Percentiles rank a stretch among this genome's conserved stretches.
phyloP scores from a whole-genome alignment of 2,329 filamentous ascomycete species.

The Lecanicillium sp. region DNA sequence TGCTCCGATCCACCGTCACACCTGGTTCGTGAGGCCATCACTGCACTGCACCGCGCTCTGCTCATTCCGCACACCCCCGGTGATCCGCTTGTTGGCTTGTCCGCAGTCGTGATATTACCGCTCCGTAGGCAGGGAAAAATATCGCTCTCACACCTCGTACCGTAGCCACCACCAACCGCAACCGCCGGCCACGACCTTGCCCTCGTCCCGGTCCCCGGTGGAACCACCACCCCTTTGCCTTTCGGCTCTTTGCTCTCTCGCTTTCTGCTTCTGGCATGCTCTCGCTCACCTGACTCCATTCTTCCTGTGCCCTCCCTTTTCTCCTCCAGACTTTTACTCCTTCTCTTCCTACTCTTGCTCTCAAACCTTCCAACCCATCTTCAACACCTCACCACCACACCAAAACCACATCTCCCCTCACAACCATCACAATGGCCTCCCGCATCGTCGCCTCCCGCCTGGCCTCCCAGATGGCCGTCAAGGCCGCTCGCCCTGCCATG shows the following conservation, averaged over 20 bases:
- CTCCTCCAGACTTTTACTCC: conserved; percentile 18
- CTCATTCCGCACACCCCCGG: conserved; percentile 7
- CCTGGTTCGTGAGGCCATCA: conserved; percentile 10
- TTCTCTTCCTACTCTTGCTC: conserved; percentile 16
- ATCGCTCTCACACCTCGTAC: too few relatives aligned
- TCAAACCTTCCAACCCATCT: conserved; percentile 12
- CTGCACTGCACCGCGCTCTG: conserved; percentile 4
- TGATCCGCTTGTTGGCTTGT: conserved; percentile 3
- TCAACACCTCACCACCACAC: conserved; percentile 16
- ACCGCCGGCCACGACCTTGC: conserved; percentile 5
- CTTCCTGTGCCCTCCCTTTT: conserved; percentile 23
- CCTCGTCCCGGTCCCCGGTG: conserved; percentile 11
- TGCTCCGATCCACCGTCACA: conserved; percentile 9
- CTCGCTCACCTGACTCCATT: conserved; percentile 10
- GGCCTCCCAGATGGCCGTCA: conserved; percentile 68
- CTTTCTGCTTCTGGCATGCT: conserved; percentile 5
- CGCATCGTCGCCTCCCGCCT: conserved; percentile 72
- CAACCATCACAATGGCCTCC: conserved; percentile 68
- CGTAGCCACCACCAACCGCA: neutral
- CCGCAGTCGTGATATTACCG: conserved; percentile 7
- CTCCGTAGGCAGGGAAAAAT: neutral
- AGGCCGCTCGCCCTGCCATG: conserved; percentile 70
- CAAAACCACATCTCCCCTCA: conserved; percentile 33
- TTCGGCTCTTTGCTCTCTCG: conserved; percentile 9
- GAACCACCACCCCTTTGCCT: conserved; percentile 8